Evolutionary conservation across 2,329 filamentous ascomycete species (phyloP).

Genomic region (Colletotrichum brevisporum): DNA sequence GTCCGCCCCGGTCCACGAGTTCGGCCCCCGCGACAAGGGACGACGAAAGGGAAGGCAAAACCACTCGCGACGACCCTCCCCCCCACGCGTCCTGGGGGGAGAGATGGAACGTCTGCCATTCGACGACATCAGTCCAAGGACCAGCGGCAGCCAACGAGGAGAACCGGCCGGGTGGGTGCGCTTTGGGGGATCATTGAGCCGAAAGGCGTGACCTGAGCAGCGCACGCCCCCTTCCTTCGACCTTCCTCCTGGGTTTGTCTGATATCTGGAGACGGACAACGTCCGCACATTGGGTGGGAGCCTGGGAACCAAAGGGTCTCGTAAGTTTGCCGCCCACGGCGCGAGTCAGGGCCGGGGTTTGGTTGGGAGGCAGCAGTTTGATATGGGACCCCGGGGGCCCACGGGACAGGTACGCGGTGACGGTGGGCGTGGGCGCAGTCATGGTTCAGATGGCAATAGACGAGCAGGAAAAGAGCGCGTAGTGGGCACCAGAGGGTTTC

Average conservation of each 20-base stretch:
- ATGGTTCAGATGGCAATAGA: constrained; percentile 11
- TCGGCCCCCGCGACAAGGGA: constrained; percentile 33
- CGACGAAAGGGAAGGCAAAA: constrained; percentile 12
- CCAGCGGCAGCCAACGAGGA: constrained; percentile 3
- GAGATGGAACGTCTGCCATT: constrained; percentile 13
- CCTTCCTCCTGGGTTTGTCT: background rate
- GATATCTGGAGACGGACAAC: constrained; percentile 1
- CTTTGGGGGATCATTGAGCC: constrained; percentile 33
- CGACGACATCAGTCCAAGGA: background rate
- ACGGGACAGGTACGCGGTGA: constrained; percentile 10
- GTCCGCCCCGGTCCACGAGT: constrained; percentile 11
- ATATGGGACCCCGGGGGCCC: constrained; percentile 11
- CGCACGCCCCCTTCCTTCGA: constrained; percentile 1
- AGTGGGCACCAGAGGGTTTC: constrained; percentile 5
- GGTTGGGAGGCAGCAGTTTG: constrained; percentile 8
- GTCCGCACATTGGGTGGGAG: background rate
- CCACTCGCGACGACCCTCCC: background rate
- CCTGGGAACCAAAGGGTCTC: background rate
- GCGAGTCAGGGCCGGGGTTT: constrained; percentile 25
- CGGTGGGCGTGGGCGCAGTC: constrained; percentile 18
- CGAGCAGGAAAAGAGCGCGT: no score
- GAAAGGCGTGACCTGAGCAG: constrained; percentile 15
- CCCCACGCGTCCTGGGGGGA: constrained; percentile 9
- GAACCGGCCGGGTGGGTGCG: constrained; percentile 4
- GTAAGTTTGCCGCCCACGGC: constrained; percentile 1